Evolutionary conservation across 352 stramenopile genomes (phyloP).

Genomic region (Globisporangium splendens): DNA sequence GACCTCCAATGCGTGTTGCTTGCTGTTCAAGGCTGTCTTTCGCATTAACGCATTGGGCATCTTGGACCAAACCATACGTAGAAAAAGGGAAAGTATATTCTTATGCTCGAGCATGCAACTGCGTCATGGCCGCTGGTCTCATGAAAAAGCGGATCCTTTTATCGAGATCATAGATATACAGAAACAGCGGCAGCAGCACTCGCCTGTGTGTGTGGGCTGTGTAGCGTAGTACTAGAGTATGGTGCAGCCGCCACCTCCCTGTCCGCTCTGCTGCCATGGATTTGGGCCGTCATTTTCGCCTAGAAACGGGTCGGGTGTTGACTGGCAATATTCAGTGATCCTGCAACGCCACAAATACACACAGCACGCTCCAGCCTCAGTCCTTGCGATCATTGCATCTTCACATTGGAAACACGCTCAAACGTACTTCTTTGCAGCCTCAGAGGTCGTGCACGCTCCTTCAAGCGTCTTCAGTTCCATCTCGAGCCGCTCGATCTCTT

Average conservation of each 20-base stretch:
- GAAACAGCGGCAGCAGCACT: too few relatives aligned
- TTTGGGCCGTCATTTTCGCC: constrained; percentile 74
- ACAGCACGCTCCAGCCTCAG: not conserved
- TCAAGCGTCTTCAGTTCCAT: constrained; percentile 79
- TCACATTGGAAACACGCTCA: too few relatives aligned
- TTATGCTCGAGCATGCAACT: too few relatives aligned
- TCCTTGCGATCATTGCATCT: too few relatives aligned
- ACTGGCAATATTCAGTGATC: constrained; percentile 73
- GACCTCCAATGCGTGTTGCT: too few relatives aligned
- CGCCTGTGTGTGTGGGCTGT: not conserved
- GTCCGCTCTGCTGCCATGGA: constrained; percentile 64
- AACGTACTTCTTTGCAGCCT: constrained; percentile 76
- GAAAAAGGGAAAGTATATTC: too few relatives aligned
- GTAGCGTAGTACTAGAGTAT: constrained; percentile 36
- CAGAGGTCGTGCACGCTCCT: constrained; percentile 69
- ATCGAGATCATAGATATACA: too few relatives aligned
- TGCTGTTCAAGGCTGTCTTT: too few relatives aligned
- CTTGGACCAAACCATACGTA: too few relatives aligned
- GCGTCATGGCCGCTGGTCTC: too few relatives aligned
- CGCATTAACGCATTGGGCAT: too few relatives aligned
- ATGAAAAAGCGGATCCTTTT: too few relatives aligned
- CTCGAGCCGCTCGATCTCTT: constrained; percentile 76
- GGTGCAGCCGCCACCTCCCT: constrained; percentile 56
- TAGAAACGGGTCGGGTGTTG: constrained; percentile 65
- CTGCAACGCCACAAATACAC: constrained; percentile 19